Base-by-base conservation (phyloP, 2,329 filamentous ascomycete species). In the Monilinia fructicola region DNA sequence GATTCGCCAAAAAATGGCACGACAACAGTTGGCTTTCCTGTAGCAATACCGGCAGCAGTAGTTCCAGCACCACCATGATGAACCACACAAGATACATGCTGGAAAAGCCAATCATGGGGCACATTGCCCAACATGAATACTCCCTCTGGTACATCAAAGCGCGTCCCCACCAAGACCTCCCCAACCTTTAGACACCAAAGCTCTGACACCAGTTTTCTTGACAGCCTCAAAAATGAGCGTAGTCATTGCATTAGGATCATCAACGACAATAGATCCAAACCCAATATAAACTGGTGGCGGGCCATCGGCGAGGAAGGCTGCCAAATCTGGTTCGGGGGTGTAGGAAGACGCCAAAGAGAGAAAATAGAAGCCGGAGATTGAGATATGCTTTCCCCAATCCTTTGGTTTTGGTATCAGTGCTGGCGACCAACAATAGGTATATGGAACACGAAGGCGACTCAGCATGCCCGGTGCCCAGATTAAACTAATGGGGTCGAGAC, bases 41-140 rank as follows among this genome's bases (percentile, higher is more conserved):
- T 85, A 23, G 89, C 85, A 68, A 96, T 91, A n/a, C 92, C 92
- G 0, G 92, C 91, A 1, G 92, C 92, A 1, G 92, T 96, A 3
- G 92, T 97, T 23, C 92, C 92, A 11, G 92, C 92, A 67, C 93
- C 92, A 28, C 92, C 93, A 70, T 96, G 92, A 74, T 96, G 93
- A 6, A 95, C 90, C 1, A 96, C 92, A 54, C 87, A 89, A 0
- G 90, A 90, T 0, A 96, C 92, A 48, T 84, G 87, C 70, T 91
- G 83, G 77, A 96, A 96, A 0, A 96, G 79, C 92, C 92, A 96
- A 78, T 96, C 93, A 69, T 96, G 93, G 1, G 92, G 92, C 54
- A 89, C 87, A 73, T 94, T 95, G 14, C 90, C 92, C 48, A 96
- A 82, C 86, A 96, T 92, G 75, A 91, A 92, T 1, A 96, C 87